Conservation (phyloP, 1,284 basidiomycete species). For the Rhodotorula sp. region DNA sequence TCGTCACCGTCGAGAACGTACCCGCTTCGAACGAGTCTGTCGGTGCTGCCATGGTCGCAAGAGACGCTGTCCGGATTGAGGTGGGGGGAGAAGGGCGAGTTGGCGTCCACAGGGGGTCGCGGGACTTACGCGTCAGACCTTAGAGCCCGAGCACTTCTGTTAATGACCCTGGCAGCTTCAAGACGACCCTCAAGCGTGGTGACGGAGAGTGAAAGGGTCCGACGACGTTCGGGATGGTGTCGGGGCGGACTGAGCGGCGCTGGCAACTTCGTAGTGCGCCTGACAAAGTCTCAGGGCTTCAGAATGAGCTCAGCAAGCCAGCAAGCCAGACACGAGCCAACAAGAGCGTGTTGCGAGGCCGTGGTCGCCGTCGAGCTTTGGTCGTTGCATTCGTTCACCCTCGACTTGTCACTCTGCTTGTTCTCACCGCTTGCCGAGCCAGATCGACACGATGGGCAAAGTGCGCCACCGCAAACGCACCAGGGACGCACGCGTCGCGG, state of each 20-base stretch:
- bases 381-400: background rate
- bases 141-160: no score
- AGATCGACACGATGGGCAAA: conserved; percentile 25
- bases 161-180: no score
- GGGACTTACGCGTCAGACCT: no score
- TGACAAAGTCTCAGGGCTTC: background rate
- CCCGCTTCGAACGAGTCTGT: background rate
- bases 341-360: no score
- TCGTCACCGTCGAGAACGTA: background rate
- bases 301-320: background rate
- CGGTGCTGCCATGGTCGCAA: background rate
- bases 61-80: background rate
- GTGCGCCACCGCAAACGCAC: conserved; percentile 37
- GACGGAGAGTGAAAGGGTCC: no score
- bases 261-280: no score
- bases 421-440: background rate
- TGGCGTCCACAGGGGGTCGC: no score
- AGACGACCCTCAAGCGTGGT: no score
- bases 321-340: no score
- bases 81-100: background rate
- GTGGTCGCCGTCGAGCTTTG: no score
- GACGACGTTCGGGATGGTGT: no score
- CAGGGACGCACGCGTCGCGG: conserved; percentile 28
- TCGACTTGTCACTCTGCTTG: background rate
- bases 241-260: no score